Evolutionary conservation across 2,329 filamentous ascomycete genomes (phyloP), one percentile per base, ranked within the genome.

Genomic region (Pseudocercospora fijiensis): DNA sequence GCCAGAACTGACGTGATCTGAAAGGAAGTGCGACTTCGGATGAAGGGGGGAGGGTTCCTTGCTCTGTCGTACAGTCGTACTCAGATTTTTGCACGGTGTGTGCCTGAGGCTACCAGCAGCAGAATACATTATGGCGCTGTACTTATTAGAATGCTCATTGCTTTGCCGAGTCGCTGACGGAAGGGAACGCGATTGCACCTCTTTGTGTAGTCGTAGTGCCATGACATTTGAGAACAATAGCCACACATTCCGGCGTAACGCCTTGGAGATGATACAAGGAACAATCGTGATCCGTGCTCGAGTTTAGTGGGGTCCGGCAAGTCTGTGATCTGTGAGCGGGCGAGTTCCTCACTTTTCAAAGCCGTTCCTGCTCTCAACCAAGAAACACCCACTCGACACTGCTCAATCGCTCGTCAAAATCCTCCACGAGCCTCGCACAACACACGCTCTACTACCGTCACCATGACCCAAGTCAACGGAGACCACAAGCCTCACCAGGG

Each of bases 391-490:
- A 22, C 45, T n/a, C 28, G 4, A 26, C 26, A 28, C 49, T 28
- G 26, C 49, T 18, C 49, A 53, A 53, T 53, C 28, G 26, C 49
- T 53, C 49, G 49, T 26, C 49, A 30, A n/a, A 53, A 16, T 53
- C 22, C 22, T 33, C 28, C 28, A 56, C 53, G 53, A 33, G 53
- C 53, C 28, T 56, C 53, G 1, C 53, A 33, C 9, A 33, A 1
- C 28, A 18, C 53, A n/a, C 16, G 24, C 11, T 22, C 11, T 41
- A 22, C 49, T 18, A 24, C 37, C 53, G 13, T 20, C 65, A 62
- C 45, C 30, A 67, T 67, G 65, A 60, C 59, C 45, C 30, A 49
- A 16, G 28, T 62, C 47, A 67, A 67, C 60, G 65, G 65, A 22
- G 53, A 64, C 61, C 30, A 49, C 28, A 56, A 56, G 43, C 62